Percentiles rank a stretch among this genome's conserved stretches.
These are phyloP conservation scores for Salix dunnii DNA, from an alignment of 345 rosid genomes.

Conservation along the genomic window DNA sequence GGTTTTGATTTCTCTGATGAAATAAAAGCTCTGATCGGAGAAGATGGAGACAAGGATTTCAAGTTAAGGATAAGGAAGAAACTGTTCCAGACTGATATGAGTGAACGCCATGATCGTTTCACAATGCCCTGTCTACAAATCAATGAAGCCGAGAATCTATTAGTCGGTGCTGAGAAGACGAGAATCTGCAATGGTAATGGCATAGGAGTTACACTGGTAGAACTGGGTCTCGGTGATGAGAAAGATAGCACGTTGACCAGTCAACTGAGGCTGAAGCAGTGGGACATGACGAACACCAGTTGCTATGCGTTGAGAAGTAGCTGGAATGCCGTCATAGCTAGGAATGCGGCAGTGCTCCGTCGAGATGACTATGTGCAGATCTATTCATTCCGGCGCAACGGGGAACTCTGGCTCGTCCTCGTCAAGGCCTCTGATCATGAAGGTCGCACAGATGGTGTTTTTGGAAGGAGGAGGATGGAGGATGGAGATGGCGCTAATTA, in stretches of 20 bases:
- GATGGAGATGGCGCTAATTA: too few relatives aligned
- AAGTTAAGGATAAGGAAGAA: not conserved
- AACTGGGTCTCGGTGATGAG: not conserved
- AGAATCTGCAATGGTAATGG: not conserved
- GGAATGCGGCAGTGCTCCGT: not conserved
- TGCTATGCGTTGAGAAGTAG: not conserved
- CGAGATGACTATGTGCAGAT: not conserved
- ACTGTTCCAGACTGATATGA: not conserved
- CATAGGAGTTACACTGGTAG: not conserved
- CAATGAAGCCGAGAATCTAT: not conserved
- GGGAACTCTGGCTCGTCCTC: not conserved
- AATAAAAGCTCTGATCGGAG: not conserved
- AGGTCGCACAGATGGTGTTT: not conserved
- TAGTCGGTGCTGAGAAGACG: not conserved
- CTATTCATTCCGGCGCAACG: not conserved
- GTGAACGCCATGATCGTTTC: not conserved
- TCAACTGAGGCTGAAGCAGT: not conserved
- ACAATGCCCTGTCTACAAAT: not conserved
- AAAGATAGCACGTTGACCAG: not conserved
- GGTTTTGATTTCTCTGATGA: not conserved
- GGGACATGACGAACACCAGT: not conserved
- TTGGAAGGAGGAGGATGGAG: not conserved
- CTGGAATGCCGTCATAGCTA: not conserved
- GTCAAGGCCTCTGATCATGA: not conserved
- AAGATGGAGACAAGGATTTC: not conserved